Percentiles rank a stretch among this genome's conserved stretches.
phyloP scores from a whole-genome alignment of 2,329 filamentous ascomycete genomes.

The Ophioceras dolichostomum region DNA sequence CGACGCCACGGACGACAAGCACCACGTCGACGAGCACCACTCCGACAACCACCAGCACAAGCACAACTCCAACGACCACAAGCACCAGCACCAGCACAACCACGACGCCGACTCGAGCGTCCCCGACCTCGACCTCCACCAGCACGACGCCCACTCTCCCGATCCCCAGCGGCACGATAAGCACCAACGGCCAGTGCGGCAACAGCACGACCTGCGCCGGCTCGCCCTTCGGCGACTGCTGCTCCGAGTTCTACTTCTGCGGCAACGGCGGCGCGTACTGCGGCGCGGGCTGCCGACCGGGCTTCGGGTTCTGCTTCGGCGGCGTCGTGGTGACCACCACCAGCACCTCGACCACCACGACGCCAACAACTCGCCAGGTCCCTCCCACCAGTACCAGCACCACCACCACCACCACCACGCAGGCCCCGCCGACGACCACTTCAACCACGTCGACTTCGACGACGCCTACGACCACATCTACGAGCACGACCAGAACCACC shows the following conservation, averaged over 20 bases:
- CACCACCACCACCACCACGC: neutral
- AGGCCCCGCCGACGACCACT: neutral
- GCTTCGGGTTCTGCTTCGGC: conserved; percentile 5
- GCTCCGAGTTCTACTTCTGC: conserved; percentile 8
- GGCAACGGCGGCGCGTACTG: conserved; percentile 7
- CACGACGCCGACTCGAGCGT: too few species aligned
- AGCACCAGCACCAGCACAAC: conserved; percentile 3
- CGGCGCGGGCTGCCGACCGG: conserved; percentile 6
- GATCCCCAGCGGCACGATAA: conserved; percentile 4
- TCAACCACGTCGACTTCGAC: neutral
- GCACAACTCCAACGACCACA: conserved; percentile 3
- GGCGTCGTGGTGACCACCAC: neutral
- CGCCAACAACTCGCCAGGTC: neutral
- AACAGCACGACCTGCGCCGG: conserved; percentile 7
- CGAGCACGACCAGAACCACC: neutral
- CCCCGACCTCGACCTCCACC: conserved; percentile 2
- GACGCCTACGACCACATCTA: neutral
- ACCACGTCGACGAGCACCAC: conserved; percentile 8
- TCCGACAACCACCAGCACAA: conserved; percentile 11
- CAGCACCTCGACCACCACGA: neutral
- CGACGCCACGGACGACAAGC: neutral
- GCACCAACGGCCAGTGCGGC: conserved; percentile 8
- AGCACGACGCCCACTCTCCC: conserved; percentile 5
- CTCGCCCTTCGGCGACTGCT: conserved; percentile 6
- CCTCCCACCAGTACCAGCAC: neutral